These are phyloP conservation scores for Elongisporangium anandrum DNA, from an alignment of 352 stramenopile species.

Conservation along the genomic window DNA sequence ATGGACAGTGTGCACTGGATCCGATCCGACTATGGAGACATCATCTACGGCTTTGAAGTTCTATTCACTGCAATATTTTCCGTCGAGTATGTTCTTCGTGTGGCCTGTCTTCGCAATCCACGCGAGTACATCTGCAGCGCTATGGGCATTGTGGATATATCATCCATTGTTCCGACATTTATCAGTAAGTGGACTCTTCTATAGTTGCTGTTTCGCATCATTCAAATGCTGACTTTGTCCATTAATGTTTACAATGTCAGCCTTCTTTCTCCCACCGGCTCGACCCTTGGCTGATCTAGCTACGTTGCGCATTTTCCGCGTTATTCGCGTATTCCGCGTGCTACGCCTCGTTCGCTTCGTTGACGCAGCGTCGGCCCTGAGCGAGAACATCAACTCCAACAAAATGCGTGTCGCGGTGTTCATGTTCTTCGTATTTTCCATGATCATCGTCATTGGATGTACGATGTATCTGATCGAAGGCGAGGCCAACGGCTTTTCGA, in stretches of 20 bases:
- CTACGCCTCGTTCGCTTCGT: conserved; percentile 70
- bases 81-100: conserved; percentile 33
- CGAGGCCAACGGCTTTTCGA: conserved; percentile 71
- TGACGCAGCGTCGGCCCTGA: conserved; percentile 55
- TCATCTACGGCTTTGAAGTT: conserved; percentile 31
- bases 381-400: conserved; percentile 79
- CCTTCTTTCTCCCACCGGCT: conserved; percentile 47
- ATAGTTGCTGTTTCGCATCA: neutral
- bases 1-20: conserved; percentile 69
- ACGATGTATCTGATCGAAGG: conserved; percentile 85
- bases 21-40: conserved; percentile 26
- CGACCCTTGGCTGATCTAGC: conserved; percentile 60
- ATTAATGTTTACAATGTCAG: conserved; percentile 8
- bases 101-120: conserved; percentile 28
- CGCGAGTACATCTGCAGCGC: conserved; percentile 43
- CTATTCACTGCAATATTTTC: conserved; percentile 46
- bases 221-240: neutral
- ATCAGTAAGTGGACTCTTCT: conserved; percentile 21
- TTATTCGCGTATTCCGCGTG: conserved; percentile 75
- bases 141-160: conserved; percentile 51
- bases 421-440: conserved; percentile 64
- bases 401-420: conserved; percentile 78
- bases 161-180: conserved; percentile 41
- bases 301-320: conserved; percentile 72
- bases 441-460: conserved; percentile 80